Percentiles rank a stretch among this genome's conserved stretches.
Conservation (phyloP, 2,329 filamentous ascomycete species). For the Cercospora zeina region DNA sequence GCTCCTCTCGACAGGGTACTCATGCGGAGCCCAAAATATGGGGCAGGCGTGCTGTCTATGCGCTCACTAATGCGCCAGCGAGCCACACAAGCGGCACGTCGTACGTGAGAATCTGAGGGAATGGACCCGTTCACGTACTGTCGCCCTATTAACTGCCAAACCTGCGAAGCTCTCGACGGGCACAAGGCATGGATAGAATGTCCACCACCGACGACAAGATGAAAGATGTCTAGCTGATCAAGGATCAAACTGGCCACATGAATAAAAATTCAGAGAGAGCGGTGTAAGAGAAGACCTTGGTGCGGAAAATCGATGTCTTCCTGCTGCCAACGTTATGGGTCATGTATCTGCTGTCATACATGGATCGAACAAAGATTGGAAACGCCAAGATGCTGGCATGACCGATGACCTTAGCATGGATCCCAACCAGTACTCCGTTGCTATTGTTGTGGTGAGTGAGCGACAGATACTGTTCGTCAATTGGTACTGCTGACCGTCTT, state of each 20-base stretch:
- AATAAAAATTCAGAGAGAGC: conserved; percentile 17
- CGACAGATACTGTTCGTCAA: background rate
- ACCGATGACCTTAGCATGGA: conserved; percentile 48
- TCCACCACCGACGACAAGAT: conserved; percentile 26
- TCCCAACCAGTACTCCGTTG: conserved; percentile 54
- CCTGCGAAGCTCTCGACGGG: background rate
- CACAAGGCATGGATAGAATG: background rate
- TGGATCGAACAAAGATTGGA: conserved; percentile 44
- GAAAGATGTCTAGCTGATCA: conserved; percentile 31
- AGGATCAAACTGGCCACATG: conserved; percentile 22
- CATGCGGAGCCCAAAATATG: background rate
- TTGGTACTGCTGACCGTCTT: background rate
- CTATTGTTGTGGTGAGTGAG: conserved; percentile 47
- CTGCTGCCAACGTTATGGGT: conserved; percentile 53
- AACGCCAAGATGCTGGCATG: conserved; percentile 58
- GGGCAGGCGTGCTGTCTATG: background rate
- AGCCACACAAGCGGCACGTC: background rate
- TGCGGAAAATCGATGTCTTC: conserved; percentile 49
- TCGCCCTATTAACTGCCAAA: background rate
- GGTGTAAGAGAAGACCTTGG: conserved; percentile 48
- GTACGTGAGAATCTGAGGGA: background rate
- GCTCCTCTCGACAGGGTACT: background rate
- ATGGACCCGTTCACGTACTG: background rate
- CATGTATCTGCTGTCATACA: conserved; percentile 50
- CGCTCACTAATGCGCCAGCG: background rate